phyloP scores from a whole-genome alignment of 140 eudicot genomes.

The Cichorium intybus region DNA sequence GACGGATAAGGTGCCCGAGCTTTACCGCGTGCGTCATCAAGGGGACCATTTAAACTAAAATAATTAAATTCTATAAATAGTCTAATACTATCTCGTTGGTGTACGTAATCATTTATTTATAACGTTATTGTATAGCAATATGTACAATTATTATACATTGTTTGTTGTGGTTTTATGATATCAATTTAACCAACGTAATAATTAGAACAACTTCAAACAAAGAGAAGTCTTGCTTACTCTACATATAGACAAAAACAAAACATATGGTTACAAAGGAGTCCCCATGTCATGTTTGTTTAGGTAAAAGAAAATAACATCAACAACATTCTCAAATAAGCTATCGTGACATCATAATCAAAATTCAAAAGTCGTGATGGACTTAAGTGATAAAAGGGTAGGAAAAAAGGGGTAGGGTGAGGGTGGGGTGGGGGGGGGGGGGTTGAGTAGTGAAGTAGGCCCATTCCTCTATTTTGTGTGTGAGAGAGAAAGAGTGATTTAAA shows the following conservation, averaged over 20 bases:
- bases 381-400: conserved; percentile 17
- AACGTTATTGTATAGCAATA: neutral
- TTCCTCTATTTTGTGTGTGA: conserved; percentile 19
- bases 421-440: conserved; percentile 9
- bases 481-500: conserved; percentile 22
- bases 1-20: too few relatives aligned
- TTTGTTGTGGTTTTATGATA: neutral
- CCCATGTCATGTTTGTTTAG: conserved; percentile 29
- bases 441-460: conserved; percentile 38
- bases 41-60: too few relatives aligned
- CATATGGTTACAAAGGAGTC: conserved; percentile 25
- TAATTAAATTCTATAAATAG: neutral
- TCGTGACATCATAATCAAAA: conserved; percentile 30
- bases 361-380: conserved; percentile 24
- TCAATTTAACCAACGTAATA: neutral
- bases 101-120: neutral
- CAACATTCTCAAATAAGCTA: conserved; percentile 35
- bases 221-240: conserved; percentile 27
- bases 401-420: neutral
- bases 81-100: neutral
- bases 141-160: conserved; percentile 2
- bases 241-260: conserved; percentile 10
- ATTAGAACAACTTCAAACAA: conserved; percentile 4
- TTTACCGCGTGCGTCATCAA: too few relatives aligned
- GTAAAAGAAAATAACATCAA: conserved; percentile 38